Evolutionary conservation across 2,329 filamentous ascomycete species (phyloP).

Genomic region (Cercospora sp.): DNA sequence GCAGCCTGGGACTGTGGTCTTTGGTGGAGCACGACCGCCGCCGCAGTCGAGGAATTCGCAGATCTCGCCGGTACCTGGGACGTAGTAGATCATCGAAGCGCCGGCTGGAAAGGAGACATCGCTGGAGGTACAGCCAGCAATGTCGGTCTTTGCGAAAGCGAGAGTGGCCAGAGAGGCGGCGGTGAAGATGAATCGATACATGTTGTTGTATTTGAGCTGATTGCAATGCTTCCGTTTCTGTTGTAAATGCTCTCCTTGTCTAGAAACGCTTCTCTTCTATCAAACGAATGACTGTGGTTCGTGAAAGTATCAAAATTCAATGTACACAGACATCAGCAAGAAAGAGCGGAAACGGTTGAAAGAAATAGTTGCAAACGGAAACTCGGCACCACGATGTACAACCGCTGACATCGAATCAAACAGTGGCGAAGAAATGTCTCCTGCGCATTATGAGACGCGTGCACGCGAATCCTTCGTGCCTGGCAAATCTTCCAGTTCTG

Average conservation of each 20-base stretch:
- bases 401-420: not conserved
- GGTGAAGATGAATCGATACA: conserved; percentile 34
- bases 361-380: not conserved
- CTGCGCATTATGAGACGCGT: not conserved
- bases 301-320: not conserved
- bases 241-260: not conserved
- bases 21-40: conserved; percentile 64
- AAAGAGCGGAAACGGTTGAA: not conserved
- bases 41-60: conserved; percentile 67
- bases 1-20: conserved; percentile 63
- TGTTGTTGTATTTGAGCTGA: conserved; percentile 11
- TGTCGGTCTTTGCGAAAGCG: conserved; percentile 42
- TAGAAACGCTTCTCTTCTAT: not conserved
- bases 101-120: conserved; percentile 42
- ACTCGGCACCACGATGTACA: not conserved
- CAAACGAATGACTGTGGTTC: not conserved
- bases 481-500: not conserved
- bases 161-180: conserved; percentile 33
- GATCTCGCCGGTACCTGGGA: conserved; percentile 64
- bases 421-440: not conserved
- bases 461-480: conserved; percentile 2
- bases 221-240: not conserved
- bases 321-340: not conserved
- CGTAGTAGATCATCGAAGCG: conserved; percentile 58
- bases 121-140: conserved; percentile 48